Evolutionary conservation across 306 rosid species (phyloP).

Genomic region (peach (Prunus persica)): Prunus_persica_NCBIv2 NC_034013.1:15225501-15226000

Average conservation of each 20-base stretch:
- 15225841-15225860: conserved; percentile 7
- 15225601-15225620: background rate
- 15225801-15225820: background rate
- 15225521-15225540: background rate
- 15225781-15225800: background rate
- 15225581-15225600: background rate
- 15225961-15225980: conserved; percentile 96
- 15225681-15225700: background rate
- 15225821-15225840: background rate
- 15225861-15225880: conserved; percentile 82
- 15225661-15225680: background rate
- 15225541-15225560: background rate
- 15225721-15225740: background rate
- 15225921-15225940: conserved; percentile 76
- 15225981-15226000: conserved; percentile 87
- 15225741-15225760: background rate
- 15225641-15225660: conserved; percentile 2
- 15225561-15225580: background rate
- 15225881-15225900: conserved; percentile 93
- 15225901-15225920: conserved; percentile 99
- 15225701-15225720: background rate
- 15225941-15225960: conserved; percentile 98
- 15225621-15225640: conserved; percentile 21
- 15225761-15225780: background rate
- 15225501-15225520: background rate